Conservation (phyloP, 768 basidiomycete genomes). For the Pleurotus giganteus region DNA sequence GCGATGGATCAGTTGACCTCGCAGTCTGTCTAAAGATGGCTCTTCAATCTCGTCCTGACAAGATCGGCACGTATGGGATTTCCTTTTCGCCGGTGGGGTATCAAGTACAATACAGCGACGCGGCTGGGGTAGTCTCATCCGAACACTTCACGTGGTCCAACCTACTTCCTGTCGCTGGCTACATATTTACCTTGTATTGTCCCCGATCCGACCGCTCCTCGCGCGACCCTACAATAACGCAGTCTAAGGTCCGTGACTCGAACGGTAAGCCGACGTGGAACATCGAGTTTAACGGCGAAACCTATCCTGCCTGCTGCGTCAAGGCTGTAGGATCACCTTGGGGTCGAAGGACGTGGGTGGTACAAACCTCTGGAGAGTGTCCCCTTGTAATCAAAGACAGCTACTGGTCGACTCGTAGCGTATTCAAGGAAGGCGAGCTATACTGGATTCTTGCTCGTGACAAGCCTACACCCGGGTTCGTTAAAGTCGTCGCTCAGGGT, state of each 20-base stretch:
- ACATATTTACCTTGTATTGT: not conserved
- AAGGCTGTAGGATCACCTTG: not conserved
- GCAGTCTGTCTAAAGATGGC: too few relatives aligned
- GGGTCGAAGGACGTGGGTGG: slow-evolving; percentile 2
- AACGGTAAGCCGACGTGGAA: not conserved
- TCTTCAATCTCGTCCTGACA: too few relatives aligned
- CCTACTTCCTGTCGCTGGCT: too few relatives aligned
- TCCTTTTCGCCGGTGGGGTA: too few relatives aligned
- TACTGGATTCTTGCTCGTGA: not conserved
- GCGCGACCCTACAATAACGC: not conserved
- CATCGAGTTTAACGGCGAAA: not conserved
- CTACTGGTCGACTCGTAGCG: not conserved
- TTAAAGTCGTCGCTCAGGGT: slow-evolving; percentile 4
- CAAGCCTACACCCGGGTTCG: slow-evolving; percentile 1
- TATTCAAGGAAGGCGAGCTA: not conserved
- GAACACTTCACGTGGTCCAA: too few relatives aligned
- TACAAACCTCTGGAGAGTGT: not conserved
- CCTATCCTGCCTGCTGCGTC: not conserved
- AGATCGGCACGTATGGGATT: too few relatives aligned
- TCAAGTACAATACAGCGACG: too few relatives aligned
- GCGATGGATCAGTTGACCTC: too few relatives aligned
- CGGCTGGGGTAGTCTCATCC: too few relatives aligned
- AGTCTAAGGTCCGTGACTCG: not conserved
- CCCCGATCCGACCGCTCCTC: not conserved
- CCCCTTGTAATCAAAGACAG: not conserved